A percentile compares a stretch with the other conserved stretches of the same genome.
These are phyloP conservation scores for Lithohypha guttulata DNA, from an alignment of 2,329 filamentous ascomycete species.

Conservation along the genomic window DNA sequence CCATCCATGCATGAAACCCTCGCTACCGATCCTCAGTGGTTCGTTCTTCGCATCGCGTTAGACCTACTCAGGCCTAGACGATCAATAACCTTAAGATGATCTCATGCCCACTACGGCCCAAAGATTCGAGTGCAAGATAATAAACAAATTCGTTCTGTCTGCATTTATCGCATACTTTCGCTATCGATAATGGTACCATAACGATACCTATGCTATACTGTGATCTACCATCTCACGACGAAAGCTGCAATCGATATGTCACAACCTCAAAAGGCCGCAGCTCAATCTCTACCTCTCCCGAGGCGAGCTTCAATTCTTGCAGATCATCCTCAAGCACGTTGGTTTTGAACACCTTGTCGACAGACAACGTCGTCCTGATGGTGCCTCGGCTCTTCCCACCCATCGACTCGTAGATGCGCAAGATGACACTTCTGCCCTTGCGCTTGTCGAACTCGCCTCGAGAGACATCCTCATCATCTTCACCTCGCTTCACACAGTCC, in stretches of 20 bases:
- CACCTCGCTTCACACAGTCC: constrained; percentile 87
- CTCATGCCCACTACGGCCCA: too few species aligned
- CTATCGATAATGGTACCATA: too few species aligned
- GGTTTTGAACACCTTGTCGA: constrained; percentile 69
- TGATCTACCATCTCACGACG: too few species aligned
- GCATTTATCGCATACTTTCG: too few species aligned
- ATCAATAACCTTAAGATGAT: too few species aligned
- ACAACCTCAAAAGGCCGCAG: constrained; percentile 77
- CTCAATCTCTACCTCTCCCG: constrained; percentile 46
- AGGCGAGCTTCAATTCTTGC: constrained; percentile 49
- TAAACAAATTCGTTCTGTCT: too few species aligned
- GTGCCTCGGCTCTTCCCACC: constrained; percentile 68
- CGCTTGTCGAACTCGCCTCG: constrained; percentile 50
- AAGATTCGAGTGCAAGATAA: too few species aligned
- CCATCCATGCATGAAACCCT: too few species aligned
- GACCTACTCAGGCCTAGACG: too few species aligned
- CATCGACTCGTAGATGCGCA: constrained; percentile 79
- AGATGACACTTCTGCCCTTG: constrained; percentile 65
- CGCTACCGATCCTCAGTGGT: too few species aligned
- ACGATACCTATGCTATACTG: too few species aligned
- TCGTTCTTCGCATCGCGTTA: too few species aligned
- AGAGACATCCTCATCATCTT: constrained; percentile 63
- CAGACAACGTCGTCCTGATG: constrained; percentile 56
- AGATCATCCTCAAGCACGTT: constrained; percentile 84
- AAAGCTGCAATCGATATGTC: constrained; percentile 59